Evolutionary conservation across 2,329 filamentous ascomycete species (phyloP).

Genomic region (Ophiostoma sp.): DNA sequence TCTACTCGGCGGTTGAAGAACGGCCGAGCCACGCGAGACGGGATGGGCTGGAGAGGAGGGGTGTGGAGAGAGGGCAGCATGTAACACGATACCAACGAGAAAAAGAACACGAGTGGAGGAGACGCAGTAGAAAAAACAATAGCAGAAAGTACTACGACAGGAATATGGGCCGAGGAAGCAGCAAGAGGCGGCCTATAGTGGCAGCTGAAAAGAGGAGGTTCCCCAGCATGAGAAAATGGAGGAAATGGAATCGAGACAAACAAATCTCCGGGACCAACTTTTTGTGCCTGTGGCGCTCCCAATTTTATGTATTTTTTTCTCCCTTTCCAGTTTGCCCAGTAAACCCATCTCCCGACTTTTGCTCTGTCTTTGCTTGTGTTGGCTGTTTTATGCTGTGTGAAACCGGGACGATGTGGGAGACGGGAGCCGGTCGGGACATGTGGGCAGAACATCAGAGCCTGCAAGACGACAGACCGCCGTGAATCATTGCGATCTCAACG

Average conservation of each 20-base stretch:
- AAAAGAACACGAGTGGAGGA: not conserved
- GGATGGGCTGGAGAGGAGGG: conserved; percentile 16
- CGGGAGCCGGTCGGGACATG: conserved; percentile 8
- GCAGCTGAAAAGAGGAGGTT: conserved; percentile 17
- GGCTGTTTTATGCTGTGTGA: conserved; percentile 24
- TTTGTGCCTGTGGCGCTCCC: not conserved
- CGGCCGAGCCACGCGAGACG: conserved; percentile 26
- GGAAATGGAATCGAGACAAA: not conserved
- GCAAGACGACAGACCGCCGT: not conserved
- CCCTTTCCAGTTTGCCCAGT: not conserved
- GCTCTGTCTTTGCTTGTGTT: not conserved
- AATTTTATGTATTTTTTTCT: not conserved
- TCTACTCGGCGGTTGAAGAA: conserved; percentile 23
- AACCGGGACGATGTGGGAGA: conserved; percentile 24
- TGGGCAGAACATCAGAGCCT: not conserved
- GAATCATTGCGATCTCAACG: not conserved
- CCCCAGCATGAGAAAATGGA: not conserved
- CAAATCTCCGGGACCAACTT: not conserved
- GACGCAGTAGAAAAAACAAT: not conserved
- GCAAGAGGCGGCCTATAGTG: not conserved
- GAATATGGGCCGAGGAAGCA: conserved; percentile 12
- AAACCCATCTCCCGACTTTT: not conserved
- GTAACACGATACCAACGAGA: not conserved
- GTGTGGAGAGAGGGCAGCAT: conserved; percentile 13
- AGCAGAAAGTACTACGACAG: not conserved